These are phyloP conservation scores for Kwoniella sp. DNA, from an alignment of 768 basidiomycete species.

Conservation along the genomic window DNA sequence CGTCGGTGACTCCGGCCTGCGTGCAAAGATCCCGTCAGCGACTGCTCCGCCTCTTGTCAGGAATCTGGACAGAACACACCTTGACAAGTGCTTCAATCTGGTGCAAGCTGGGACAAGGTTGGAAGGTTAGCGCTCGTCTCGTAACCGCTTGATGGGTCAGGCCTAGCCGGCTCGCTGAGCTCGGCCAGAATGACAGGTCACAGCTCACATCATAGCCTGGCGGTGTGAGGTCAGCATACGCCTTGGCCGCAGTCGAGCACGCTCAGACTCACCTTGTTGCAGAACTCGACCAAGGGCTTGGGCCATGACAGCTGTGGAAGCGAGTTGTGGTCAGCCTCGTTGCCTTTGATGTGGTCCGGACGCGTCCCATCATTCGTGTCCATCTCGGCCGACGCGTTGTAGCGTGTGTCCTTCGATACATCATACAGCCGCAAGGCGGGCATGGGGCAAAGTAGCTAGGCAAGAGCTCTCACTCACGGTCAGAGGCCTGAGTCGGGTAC, in stretches of 20 bases:
- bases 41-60: no score
- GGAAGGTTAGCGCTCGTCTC: neutral
- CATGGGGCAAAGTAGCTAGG: no score
- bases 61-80: slow-evolving; percentile 35
- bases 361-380: neutral
- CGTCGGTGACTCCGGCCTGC: slow-evolving; percentile 55
- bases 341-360: no score
- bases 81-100: slow-evolving; percentile 55
- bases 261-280: slow-evolving; percentile 48
- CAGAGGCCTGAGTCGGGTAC: slow-evolving; percentile 54
- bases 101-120: slow-evolving; percentile 49
- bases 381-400: neutral
- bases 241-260: neutral
- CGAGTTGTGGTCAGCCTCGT: no score
- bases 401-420: no score
- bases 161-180: no score
- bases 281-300: slow-evolving; percentile 54
- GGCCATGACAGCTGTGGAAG: slow-evolving; percentile 51
- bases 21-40: no score
- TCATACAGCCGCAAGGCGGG: no score
- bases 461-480: no score
- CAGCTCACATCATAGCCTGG: slow-evolving; percentile 52
- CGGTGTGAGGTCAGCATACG: slow-evolving; percentile 16
- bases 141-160: neutral
- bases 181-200: no score